Evolutionary conservation across 2,329 filamentous ascomycete genomes (phyloP).

Genomic region (Macrophomina tecta): DNA sequence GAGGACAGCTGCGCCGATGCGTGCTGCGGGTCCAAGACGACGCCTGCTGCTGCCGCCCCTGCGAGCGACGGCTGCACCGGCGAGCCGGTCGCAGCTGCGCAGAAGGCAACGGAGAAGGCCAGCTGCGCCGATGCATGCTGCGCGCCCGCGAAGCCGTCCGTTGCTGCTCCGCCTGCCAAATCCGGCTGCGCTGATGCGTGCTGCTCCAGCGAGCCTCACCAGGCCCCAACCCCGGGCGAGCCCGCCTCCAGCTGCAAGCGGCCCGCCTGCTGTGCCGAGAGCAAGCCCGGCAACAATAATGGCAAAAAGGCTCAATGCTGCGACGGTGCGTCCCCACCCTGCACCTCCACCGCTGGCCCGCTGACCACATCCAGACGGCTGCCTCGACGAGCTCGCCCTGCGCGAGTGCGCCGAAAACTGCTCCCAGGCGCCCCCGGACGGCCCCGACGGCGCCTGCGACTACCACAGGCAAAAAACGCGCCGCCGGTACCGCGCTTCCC

Average conservation of each 20-base stretch:
- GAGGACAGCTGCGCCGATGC: not conserved
- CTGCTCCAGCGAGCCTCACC: not conserved
- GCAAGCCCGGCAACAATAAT: not conserved
- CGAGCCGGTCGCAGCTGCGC: too few species aligned
- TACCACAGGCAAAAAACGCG: conserved; percentile 22
- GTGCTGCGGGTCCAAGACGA: not conserved
- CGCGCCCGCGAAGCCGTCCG: not conserved
- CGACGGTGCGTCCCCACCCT: not conserved
- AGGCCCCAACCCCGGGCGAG: not conserved
- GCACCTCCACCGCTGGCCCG: too few species aligned
- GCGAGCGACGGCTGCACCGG: too few species aligned
- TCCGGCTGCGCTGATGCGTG: not conserved
- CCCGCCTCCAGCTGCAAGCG: not conserved
- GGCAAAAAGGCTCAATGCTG: conserved; percentile 20
- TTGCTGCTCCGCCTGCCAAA: not conserved
- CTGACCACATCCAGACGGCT: conserved; percentile 1
- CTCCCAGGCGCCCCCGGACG: not conserved
- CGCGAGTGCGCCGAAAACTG: conserved; percentile 7
- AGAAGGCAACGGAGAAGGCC: not conserved
- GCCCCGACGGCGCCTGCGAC: not conserved
- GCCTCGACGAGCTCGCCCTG: conserved; percentile 23
- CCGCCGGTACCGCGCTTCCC: conserved; percentile 8
- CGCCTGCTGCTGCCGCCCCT: too few species aligned
- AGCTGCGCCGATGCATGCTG: conserved; percentile 7
- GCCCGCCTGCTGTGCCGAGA: conserved; percentile 5